These are phyloP conservation scores for Steccherinum ochraceum DNA, from an alignment of 768 basidiomycete genomes.

Conservation along the genomic window DNA sequence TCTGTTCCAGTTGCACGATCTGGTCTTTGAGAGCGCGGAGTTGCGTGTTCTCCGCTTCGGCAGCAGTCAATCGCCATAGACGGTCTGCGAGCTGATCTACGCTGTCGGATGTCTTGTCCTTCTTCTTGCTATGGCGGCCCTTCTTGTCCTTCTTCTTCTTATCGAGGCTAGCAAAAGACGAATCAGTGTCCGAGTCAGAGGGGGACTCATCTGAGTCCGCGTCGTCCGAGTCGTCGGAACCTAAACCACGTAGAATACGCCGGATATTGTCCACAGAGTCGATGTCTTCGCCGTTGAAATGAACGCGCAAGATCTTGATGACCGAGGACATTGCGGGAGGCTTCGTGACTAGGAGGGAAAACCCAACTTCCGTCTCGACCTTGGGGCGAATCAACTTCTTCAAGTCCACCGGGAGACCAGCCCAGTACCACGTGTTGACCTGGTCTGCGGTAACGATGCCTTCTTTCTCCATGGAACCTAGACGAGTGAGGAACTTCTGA, in stretches of 20 bases:
- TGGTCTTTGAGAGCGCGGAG: background rate
- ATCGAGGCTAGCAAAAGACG: too few relatives aligned
- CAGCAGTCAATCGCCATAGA: too few relatives aligned
- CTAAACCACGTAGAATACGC: background rate
- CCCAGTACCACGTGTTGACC: background rate
- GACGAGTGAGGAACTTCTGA: background rate
- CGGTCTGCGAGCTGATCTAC: background rate
- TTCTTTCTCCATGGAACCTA: background rate
- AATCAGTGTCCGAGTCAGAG: background rate
- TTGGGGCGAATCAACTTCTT: too few relatives aligned
- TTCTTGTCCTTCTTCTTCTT: too few relatives aligned
- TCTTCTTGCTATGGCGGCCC: too few relatives aligned
- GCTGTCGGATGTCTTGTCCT: too few relatives aligned
- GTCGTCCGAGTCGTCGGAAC: background rate
- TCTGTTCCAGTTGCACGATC: too few relatives aligned
- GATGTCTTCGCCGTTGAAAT: conserved; percentile 1
- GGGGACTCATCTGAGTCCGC: background rate
- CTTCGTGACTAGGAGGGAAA: background rate
- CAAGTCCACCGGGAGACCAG: background rate
- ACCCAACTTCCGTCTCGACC: background rate
- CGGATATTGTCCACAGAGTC: background rate
- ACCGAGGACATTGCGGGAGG: background rate
- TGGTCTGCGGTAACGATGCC: background rate
- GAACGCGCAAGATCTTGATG: background rate
- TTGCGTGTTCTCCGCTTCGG: background rate